Percentiles rank a stretch among this genome's conserved stretches.
These are phyloP conservation scores for Aspergillus sparsus DNA, from an alignment of 495 filamentous ascomycete genomes.

Conservation along the genomic window DNA sequence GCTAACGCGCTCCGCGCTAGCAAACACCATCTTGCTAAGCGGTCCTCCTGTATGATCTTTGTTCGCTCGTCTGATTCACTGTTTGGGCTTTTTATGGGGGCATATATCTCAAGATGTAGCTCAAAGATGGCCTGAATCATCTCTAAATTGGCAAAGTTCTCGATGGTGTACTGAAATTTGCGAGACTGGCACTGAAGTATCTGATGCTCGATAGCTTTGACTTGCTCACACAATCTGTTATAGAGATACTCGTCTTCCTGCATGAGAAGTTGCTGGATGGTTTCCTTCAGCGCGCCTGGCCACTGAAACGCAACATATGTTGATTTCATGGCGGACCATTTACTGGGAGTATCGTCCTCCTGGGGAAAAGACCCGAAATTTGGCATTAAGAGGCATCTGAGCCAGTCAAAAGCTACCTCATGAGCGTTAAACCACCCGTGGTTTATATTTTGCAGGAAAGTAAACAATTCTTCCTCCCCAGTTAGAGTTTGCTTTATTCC, in stretches of 20 bases:
- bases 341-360: conserved; percentile 15
- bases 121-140: conserved; percentile 82
- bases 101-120: conserved; percentile 83
- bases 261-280: conserved; percentile 66
- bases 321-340: conserved; percentile 39
- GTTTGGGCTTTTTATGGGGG: conserved; percentile 71
- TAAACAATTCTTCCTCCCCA: conserved; percentile 56
- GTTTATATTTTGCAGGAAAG: conserved; percentile 58
- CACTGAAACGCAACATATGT: conserved; percentile 68
- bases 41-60: conserved; percentile 62
- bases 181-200: conserved; percentile 29
- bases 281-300: conserved; percentile 71
- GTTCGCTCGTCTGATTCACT: conserved; percentile 64
- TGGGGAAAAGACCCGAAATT: conserved; percentile 29
- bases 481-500: conserved; percentile 53
- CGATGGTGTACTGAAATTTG: conserved; percentile 32
- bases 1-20: conserved; percentile 65
- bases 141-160: conserved; percentile 38
- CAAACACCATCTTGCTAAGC: conserved; percentile 72
- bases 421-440: conserved; percentile 57
- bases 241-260: conserved; percentile 70
- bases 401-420: conserved; percentile 66
- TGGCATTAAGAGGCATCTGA: conserved; percentile 57
- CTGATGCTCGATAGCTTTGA: conserved; percentile 37
- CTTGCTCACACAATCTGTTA: conserved; percentile 47